Conservation (phyloP, 345 rosid species). For the Pistacia integerrima region DNA sequence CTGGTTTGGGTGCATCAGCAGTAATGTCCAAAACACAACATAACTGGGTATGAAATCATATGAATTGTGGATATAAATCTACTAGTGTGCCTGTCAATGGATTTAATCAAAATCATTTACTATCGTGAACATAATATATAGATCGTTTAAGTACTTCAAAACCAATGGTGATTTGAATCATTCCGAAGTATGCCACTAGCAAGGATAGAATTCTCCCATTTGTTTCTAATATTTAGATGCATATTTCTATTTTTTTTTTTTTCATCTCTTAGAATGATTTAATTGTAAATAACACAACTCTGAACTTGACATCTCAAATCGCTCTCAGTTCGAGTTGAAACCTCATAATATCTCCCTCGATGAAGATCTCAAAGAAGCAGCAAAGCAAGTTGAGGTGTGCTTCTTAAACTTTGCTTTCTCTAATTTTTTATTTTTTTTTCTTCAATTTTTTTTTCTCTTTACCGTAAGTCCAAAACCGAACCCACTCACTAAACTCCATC, state of each 20-base stretch:
- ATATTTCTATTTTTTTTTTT: not conserved
- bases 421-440: too few species aligned
- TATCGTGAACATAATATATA: not conserved
- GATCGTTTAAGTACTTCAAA: not conserved
- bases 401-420: not conserved
- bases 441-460: not conserved
- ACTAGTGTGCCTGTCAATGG: not conserved
- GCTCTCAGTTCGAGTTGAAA: conserved; percentile 59
- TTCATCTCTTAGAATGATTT: not conserved
- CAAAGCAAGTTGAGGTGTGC: conserved; percentile 78
- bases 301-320: not conserved
- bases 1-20: not conserved
- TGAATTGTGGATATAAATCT: not conserved
- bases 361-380: conserved; percentile 85
- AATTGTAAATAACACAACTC: not conserved
- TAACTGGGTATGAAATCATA: not conserved
- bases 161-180: not conserved
- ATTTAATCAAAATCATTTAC: not conserved
- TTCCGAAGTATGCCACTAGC: not conserved
- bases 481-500: not conserved
- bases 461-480: not conserved
- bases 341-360: conserved; percentile 85
- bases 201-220: not conserved
- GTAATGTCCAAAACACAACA: not conserved
- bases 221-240: not conserved